Base-by-base conservation (phyloP, 2,329 filamentous ascomycete species). In the Ploettnerulaceae sp. region DNA sequence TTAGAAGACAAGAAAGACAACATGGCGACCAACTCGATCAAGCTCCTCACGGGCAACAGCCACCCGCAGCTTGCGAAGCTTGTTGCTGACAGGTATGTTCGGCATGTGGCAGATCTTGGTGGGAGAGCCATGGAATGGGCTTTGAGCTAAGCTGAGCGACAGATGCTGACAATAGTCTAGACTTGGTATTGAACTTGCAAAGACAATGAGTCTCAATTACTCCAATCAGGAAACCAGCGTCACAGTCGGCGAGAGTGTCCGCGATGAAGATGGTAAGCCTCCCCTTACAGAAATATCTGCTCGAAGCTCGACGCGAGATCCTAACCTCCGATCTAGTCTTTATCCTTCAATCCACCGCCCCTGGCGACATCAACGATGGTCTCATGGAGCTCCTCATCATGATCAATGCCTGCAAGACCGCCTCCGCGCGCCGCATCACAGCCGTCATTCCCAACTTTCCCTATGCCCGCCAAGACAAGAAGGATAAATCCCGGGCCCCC, bases 321-420 rank as follows among this genome's bases (percentile, higher is more conserved):
- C 40, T 53, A 44, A 32, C 15, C 14, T n/a, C 41, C 15, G 3
- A 9, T 41, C 24, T 60, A 81, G 90, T 96, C 64, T 97, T 96
- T 72, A 95, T 97, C 61, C 76, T 97, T 51, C 91, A 97, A 70
- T 95, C 91, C 18, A 95, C 93, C 37, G 84, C 87, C 31, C 91
- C 91, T 2, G 90, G 91, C 66, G 90, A 96, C 65, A 94, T 97
- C 72, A 98, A 98, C 70, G 91, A 97, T 67, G 89, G 89, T 39
- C 78, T 98, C 50, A 97, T 98, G 91, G 91, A 98, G 70, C 79
- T 97, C 28, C 79, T 97, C 57, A 96, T 97, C 70, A 95, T 96
- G 83, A 94, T 96, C 69, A 94, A 95, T 65, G 91, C 91, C 54
- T 96, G 91, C 75, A 84, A 87, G 66, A 87, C 83, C 18, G 84